Evolutionary conservation across 495 filamentous ascomycete genomes (phyloP).

Genomic region (Aspergillus olivimuriae): DNA sequence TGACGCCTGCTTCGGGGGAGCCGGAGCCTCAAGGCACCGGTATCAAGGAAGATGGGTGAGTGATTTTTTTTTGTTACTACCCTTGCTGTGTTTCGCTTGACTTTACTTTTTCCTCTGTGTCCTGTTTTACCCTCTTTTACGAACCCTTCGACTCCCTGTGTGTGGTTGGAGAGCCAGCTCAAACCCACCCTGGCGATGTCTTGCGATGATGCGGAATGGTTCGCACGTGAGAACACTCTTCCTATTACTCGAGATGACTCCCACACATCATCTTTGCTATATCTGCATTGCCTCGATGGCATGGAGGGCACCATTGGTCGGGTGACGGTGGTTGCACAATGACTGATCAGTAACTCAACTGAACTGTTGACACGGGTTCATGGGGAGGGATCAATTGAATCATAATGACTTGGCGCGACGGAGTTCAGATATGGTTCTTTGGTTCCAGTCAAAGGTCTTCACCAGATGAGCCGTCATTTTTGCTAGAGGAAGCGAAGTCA

Average conservation of each 20-base stretch:
- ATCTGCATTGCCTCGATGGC: no score
- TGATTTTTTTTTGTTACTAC: slow-evolving; percentile 25
- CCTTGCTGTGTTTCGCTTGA: slow-evolving; percentile 20
- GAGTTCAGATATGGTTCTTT: slow-evolving; percentile 5
- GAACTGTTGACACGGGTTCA: slow-evolving; percentile 6
- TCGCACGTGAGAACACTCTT: no score
- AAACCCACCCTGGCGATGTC: no score
- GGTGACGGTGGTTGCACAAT: slow-evolving; percentile 1
- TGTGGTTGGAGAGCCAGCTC: no score
- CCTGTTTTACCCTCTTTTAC: slow-evolving; percentile 20
- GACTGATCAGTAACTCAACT: slow-evolving; percentile 3
- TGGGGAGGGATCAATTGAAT: slow-evolving; percentile 4
- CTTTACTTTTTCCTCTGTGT: slow-evolving; percentile 12
- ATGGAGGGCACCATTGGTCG: slow-evolving; percentile 1
- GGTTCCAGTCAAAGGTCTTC: slow-evolving; percentile 7
- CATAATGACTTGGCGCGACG: slow-evolving; percentile 5
- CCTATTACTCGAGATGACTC: not conserved
- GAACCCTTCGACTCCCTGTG: no score
- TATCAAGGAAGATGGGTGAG: slow-evolving; percentile 99
- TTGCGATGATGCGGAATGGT: no score
- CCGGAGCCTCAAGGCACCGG: slow-evolving; percentile 49
- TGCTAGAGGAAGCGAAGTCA: slow-evolving; percentile 10
- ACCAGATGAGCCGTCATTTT: slow-evolving; percentile 7
- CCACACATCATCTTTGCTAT: not conserved
- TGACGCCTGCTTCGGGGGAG: slow-evolving; percentile 22